Conservation (phyloP, 2,329 filamentous ascomycete species). For the Claviceps sp. region DNA sequence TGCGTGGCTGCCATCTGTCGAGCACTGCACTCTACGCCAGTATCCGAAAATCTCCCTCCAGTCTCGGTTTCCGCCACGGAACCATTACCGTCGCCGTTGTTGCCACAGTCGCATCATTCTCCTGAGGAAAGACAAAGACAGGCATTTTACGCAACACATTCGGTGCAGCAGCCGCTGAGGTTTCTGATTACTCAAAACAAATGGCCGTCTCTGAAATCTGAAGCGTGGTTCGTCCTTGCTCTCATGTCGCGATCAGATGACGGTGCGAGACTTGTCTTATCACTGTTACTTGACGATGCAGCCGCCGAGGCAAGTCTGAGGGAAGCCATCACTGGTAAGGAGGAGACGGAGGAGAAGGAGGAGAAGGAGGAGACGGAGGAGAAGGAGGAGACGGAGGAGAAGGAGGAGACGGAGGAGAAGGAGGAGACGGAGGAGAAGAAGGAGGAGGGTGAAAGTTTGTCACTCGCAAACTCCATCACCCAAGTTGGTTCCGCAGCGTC, state of each 20-base stretch:
- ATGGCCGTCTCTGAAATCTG: slow-evolving; percentile 45
- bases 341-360: slow-evolving; percentile 4
- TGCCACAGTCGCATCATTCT: background rate
- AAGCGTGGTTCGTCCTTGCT: slow-evolving; percentile 49
- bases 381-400: slow-evolving; percentile 10
- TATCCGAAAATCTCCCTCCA: slow-evolving; percentile 17
- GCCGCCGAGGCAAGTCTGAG: slow-evolving; percentile 31
- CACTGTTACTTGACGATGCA: slow-evolving; percentile 27
- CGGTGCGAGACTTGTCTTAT: slow-evolving; percentile 32
- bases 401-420: slow-evolving; percentile 10
- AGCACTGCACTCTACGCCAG: slow-evolving; percentile 33
- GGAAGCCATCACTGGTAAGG: slow-evolving; percentile 32
- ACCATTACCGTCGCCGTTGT: background rate
- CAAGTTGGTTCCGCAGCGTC: background rate
- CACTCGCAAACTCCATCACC: slow-evolving; percentile 13
- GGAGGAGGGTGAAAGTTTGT: slow-evolving; percentile 5
- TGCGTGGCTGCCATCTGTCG: slow-evolving; percentile 39
- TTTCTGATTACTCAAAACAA: slow-evolving; percentile 43
- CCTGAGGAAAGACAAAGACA: slow-evolving; percentile 10
- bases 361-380: slow-evolving; percentile 6
- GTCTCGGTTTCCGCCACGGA: slow-evolving; percentile 2
- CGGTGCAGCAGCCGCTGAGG: slow-evolving; percentile 28
- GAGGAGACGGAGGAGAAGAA: slow-evolving; percentile 4
- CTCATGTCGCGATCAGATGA: slow-evolving; percentile 40
- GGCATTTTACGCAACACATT: slow-evolving; percentile 33